Base-by-base conservation (phyloP, 805 yeast genomes). In the Allodekkera sacchari region DNA sequence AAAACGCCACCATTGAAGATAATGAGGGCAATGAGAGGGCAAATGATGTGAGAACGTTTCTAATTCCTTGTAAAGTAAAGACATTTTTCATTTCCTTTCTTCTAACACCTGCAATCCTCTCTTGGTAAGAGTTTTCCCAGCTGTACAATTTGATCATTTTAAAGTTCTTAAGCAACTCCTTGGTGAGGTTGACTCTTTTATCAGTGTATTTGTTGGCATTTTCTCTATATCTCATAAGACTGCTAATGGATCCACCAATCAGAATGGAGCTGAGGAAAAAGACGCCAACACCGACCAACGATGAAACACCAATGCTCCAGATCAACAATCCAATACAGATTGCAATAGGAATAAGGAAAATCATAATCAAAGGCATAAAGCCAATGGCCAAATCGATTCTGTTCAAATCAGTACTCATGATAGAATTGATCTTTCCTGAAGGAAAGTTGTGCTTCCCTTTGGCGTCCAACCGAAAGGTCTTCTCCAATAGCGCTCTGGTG, bases 101-200 rank as follows among this genome's bases (percentile, higher is more conserved):
- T 55, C 96, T 73, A 10, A 71, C 64, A 3, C 59, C 63, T 16
- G 67, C 45, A 23, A 88, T 67, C 32, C 66, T 64, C 7, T 66
- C 53, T 37, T 67, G 64, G 50, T 83, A 88, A 2, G 95, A 83
- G 25, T 64, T 65, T 52, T 88, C 96, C 96, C 96, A 88, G 5
- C 92, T 79, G 52, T 87, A 88, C 48, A 72, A 79, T 59, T 88
- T 88, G 54, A 88, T 79, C 56, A 78, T 67, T 52, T 81, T 83
- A 64, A 85, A 72, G 41, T 81, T 77, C 50, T 72, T 77, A 41
- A 88, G 63, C 18, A 85, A 71, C 52, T 88, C 96, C 42, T 83
- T 79, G 53, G 85, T 76, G 26, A 74, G 62, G 29, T 75, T 67
- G 21, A 88, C 89, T 50, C 96, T 75, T 18, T 56, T 55, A 52